phyloP scores from a whole-genome alignment of 2,329 filamentous ascomycete genomes.

The Metarhizium robertsii region DNA sequence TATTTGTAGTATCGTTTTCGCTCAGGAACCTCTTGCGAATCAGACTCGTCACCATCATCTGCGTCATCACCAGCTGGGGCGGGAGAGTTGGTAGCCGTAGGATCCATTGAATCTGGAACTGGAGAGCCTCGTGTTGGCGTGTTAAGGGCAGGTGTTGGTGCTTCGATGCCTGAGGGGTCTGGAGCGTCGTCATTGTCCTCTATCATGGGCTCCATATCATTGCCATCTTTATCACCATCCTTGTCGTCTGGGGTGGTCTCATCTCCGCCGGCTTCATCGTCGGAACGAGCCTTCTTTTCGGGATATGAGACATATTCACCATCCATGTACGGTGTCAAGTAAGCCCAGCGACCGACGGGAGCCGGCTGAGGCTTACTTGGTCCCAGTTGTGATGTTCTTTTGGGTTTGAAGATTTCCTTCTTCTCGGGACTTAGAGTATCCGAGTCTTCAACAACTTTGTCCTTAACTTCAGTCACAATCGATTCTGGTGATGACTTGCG shows the following conservation, averaged over 20 bases:
- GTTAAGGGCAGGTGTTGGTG: conserved; percentile 27
- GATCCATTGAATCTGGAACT: conserved; percentile 26
- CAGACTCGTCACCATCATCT: conserved; percentile 26
- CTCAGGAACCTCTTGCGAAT: conserved; percentile 23
- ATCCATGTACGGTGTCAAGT: conserved; percentile 31
- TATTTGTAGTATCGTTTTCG: conserved; percentile 30
- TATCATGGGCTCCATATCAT: conserved; percentile 21
- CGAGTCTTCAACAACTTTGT: neutral
- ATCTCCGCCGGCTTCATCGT: conserved; percentile 22
- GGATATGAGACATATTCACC: conserved; percentile 30
- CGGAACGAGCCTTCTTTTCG: conserved; percentile 23
- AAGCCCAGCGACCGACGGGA: conserved; percentile 24
- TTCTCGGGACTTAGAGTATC: neutral
- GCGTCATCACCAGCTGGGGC: conserved; percentile 26
- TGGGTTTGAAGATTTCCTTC: neutral
- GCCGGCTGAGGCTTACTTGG: conserved; percentile 18
- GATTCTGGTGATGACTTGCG: neutral
- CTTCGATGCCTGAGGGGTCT: conserved; percentile 20
- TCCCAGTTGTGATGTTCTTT: conserved; percentile 2
- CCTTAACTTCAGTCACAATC: neutral
- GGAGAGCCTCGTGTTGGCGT: conserved; percentile 31
- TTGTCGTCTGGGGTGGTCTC: conserved; percentile 22
- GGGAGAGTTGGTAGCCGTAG: conserved; percentile 28
- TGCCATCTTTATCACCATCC: conserved; percentile 7
- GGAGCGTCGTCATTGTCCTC: conserved; percentile 23